Conservation (phyloP, 2,329 filamentous ascomycete genomes). For the Beauveria bassiana region DNA sequence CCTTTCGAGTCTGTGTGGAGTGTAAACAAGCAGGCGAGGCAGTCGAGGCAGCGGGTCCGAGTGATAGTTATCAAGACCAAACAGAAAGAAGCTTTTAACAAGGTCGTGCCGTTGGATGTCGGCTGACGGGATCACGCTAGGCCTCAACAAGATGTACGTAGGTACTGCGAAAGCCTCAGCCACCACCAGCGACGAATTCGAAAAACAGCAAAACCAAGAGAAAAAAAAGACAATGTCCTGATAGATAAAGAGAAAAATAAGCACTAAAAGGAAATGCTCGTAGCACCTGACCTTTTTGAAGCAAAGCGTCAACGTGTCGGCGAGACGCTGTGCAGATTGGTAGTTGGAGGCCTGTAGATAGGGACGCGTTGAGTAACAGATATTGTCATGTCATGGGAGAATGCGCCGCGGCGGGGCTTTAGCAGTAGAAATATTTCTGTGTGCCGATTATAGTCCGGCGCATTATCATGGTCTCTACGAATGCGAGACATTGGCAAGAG, state of each 20-base stretch:
- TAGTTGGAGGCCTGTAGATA: neutral
- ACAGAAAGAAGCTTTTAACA: neutral
- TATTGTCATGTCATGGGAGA: neutral
- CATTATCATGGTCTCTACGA: neutral
- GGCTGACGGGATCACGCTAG: constrained; percentile 4
- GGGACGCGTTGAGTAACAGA: neutral
- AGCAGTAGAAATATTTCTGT: neutral
- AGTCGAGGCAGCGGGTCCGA: neutral
- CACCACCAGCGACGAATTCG: neutral
- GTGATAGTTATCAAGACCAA: neutral
- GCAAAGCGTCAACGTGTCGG: neutral
- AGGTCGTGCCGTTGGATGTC: constrained; percentile 3
- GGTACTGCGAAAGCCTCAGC: neutral
- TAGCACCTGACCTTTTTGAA: neutral
- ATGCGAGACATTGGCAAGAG: neutral
- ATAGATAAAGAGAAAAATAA: no score
- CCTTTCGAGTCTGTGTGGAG: neutral
- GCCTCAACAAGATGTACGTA: neutral
- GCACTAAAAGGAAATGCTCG: neutral
- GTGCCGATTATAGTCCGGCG: neutral
- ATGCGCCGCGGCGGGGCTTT: neutral
- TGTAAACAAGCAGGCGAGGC: neutral
- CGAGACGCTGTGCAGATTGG: neutral
- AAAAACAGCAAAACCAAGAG: neutral
- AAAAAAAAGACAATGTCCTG: neutral